Base-by-base conservation (phyloP, 768 basidiomycete genomes). In the Tubosaeta brunneosetosa region DNA sequence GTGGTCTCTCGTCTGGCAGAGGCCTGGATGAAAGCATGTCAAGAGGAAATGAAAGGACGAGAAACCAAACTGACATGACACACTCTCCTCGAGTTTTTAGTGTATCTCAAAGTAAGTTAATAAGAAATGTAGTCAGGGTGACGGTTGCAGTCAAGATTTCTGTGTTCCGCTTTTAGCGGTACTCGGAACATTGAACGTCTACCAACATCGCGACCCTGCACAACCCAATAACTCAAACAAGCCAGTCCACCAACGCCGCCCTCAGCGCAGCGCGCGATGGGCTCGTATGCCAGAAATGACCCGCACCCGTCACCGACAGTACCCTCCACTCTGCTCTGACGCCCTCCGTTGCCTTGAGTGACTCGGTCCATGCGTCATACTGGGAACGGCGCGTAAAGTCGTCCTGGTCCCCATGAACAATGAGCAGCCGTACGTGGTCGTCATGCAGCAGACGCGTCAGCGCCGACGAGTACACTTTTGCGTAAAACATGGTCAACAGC, bases 1-100 rank as follows among this genome's bases (percentile, higher is more conserved):
- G 86, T 45, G 90, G 89, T 65, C 86, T 81, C 73, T 93, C 91
- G 77, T 92, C 90, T 70, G 91, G 89, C 56, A 91, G 72, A 50
- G 87, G 86, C 90, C 89, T 91, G 16, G 26, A 43, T 9, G 42
- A 26, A 27, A 16, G 38, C 14, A 26, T 7, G 52, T 69, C 40
- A 61, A 57, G 44, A 31, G 36, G 49, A 52, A 45, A 59, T 56
- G 51, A 31, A 50, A 46, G n/a, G 41, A 33, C 13, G 46, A 31
- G 17, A 31, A 43, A 53, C n/a, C 44, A 14, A 19, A 67, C 66
- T 67, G 46, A 69, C 67, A 69, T 69, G 47, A 53, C 45, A 50
- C 55, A 51, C 62, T 56, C 58, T 59, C 54, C 56, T 47, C 47
- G 48, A 55, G 55, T 44, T 60, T n/a, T 22, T 22, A 22, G 22